Evolutionary conservation across 1,139 yeast genomes (phyloP).

Genomic region (Saccharomycopsis crataegensis): DNA sequence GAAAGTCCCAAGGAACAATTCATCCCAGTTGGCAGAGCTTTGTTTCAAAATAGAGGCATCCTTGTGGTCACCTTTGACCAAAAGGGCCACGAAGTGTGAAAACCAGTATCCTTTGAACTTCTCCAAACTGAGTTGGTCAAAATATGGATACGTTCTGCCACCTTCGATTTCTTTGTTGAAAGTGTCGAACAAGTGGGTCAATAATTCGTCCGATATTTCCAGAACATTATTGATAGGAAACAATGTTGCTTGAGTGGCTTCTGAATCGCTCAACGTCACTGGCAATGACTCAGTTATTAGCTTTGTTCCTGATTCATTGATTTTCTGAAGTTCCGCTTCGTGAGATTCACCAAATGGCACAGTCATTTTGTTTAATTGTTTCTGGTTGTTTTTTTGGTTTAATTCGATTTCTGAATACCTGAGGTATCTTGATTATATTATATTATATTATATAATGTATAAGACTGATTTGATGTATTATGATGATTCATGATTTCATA

Average conservation of each 20-base stretch:
- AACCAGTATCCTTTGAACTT: conserved; percentile 81
- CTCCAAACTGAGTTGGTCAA: conserved; percentile 53
- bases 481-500: too few relatives aligned
- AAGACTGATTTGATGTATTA: too few relatives aligned
- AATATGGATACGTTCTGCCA: conserved; percentile 78
- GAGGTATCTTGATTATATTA: too few relatives aligned
- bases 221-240: conserved; percentile 61
- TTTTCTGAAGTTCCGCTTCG: conserved; percentile 8
- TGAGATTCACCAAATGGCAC: conserved; percentile 18
- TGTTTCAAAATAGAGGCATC: conserved; percentile 7
- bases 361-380: neutral
- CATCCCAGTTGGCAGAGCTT: conserved; percentile 32
- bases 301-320: neutral
- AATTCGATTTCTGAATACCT: too few relatives aligned
- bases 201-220: conserved; percentile 57
- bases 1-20: conserved; percentile 53
- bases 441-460: too few relatives aligned
- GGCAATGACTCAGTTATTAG: conserved; percentile 36
- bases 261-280: conserved; percentile 56
- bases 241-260: conserved; percentile 73
- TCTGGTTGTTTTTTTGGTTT: neutral
- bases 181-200: conserved; percentile 68
- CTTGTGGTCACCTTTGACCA: conserved; percentile 29
- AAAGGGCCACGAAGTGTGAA: conserved; percentile 61
- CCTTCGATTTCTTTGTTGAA: conserved; percentile 76